These are phyloP conservation scores for Phytophthora pistaciae DNA, from an alignment of 352 stramenopile species.

Conservation along the genomic window DNA sequence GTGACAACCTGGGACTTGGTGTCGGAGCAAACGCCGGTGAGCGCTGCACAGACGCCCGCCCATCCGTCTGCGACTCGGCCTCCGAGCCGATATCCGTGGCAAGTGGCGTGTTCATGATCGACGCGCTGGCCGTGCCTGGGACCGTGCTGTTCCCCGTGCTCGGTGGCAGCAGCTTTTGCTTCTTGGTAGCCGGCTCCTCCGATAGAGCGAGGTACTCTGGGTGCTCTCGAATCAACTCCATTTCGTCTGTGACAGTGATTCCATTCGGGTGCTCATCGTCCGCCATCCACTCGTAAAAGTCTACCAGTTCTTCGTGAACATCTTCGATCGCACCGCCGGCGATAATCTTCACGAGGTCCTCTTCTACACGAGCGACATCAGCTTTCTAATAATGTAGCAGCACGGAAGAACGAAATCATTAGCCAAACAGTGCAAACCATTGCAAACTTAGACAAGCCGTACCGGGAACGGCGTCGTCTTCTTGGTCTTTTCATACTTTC, in stretches of 20 bases:
- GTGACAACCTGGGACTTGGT: constrained; percentile 60
- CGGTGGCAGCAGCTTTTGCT: constrained; percentile 39
- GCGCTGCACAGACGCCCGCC: constrained; percentile 68
- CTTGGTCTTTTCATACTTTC: constrained; percentile 90
- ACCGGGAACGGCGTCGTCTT: constrained; percentile 86
- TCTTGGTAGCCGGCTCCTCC: constrained; percentile 53
- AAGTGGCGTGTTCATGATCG: constrained; percentile 75
- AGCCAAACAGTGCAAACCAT: not conserved
- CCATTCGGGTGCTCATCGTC: constrained; percentile 78
- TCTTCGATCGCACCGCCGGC: constrained; percentile 76
- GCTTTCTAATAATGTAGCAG: constrained; percentile 55
- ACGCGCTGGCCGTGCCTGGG: constrained; percentile 44
- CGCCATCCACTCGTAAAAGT: constrained; percentile 90
- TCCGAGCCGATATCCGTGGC: constrained; percentile 77
- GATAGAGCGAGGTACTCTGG: constrained; percentile 81
- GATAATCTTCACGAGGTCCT: constrained; percentile 87
- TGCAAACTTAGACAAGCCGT: constrained; percentile 12
- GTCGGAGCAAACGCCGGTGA: constrained; percentile 69
- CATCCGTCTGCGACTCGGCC: constrained; percentile 62
- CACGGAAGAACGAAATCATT: not conserved
- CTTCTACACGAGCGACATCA: constrained; percentile 85
- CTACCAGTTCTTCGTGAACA: constrained; percentile 87
- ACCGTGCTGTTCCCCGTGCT: constrained; percentile 33
- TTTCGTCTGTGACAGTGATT: constrained; percentile 80
- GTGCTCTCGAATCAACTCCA: constrained; percentile 85